Evolutionary conservation across 2,329 filamentous ascomycete species (phyloP).

Genomic region (Penicillium vulpinum): DNA sequence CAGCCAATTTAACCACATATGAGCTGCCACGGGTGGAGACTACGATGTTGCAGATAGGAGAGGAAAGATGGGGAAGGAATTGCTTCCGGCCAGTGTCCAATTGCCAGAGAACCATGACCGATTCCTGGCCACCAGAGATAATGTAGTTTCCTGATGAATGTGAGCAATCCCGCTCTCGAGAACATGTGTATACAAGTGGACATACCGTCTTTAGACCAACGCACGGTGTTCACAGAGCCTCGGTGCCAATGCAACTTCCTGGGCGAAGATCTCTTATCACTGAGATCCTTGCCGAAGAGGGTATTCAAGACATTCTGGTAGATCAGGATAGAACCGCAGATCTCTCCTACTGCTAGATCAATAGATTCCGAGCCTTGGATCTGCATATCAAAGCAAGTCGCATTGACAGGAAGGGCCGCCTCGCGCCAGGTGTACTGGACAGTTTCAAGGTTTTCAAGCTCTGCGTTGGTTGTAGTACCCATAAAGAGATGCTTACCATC

Average conservation of each 20-base stretch:
- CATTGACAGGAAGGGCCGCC: conserved; percentile 58
- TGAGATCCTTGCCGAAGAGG: conserved; percentile 25
- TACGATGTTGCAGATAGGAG: conserved; percentile 78
- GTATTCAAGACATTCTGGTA: conserved; percentile 69
- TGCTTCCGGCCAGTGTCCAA: conserved; percentile 80
- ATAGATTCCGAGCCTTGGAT: conserved; percentile 55
- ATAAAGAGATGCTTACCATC: conserved; percentile 56
- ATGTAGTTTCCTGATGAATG: conserved; percentile 74
- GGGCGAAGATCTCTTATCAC: conserved; percentile 47
- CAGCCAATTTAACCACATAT: conserved; percentile 81
- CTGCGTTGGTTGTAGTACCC: conserved; percentile 51
- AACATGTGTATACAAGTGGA: neutral
- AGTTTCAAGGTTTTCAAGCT: conserved; percentile 38
- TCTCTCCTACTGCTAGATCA: conserved; percentile 77
- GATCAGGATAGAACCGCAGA: conserved; percentile 74
- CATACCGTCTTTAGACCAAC: conserved; percentile 88
- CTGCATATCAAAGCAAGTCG: conserved; percentile 67
- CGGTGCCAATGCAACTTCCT: conserved; percentile 90
- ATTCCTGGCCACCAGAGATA: conserved; percentile 88
- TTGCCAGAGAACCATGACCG: conserved; percentile 89
- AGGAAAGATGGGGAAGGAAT: conserved; percentile 85
- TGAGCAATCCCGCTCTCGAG: conserved; percentile 19
- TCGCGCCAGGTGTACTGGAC: conserved; percentile 56
- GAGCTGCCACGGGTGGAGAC: conserved; percentile 77
- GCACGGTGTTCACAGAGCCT: conserved; percentile 75